Conservation (phyloP, 2,329 filamentous ascomycete species). For the Didymella arachidicola region DNA sequence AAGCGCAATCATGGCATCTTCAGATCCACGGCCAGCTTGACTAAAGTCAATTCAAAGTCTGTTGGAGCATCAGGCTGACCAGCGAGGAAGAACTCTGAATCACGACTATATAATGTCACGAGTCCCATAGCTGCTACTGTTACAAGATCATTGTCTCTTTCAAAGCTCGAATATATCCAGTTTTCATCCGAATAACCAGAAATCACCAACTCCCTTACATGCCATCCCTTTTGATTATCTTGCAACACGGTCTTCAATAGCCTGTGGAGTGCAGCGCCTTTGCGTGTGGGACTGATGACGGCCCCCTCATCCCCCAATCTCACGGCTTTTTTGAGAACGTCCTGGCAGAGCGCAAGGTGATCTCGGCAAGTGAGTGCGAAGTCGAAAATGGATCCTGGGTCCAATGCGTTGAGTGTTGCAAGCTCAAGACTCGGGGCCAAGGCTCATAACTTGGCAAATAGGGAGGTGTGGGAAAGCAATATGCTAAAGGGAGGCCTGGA, state of each 20-base stretch:
- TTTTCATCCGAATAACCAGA: background rate
- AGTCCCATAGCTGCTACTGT: background rate
- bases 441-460: background rate
- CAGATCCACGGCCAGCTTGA: background rate
- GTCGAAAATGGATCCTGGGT: background rate
- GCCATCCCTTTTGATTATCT: background rate
- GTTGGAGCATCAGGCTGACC: background rate
- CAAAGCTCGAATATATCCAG: background rate
- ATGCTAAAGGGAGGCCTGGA: background rate
- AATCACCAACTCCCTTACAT: background rate
- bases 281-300: background rate
- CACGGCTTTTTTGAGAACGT: background rate
- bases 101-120: background rate
- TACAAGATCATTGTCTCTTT: background rate
- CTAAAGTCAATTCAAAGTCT: background rate
- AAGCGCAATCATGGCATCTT: background rate
- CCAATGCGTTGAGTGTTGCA: background rate
- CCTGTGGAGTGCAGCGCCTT: background rate
- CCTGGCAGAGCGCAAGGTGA: background rate
- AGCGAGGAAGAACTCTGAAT: background rate
- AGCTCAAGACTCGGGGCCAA: background rate
- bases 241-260: background rate
- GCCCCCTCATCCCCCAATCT: background rate
- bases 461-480: background rate
- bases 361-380: background rate